Evolutionary conservation across 169 alveolate genomes (phyloP), one percentile per base, ranked within the genome.

Genomic region (Eimeria brunetti): DNA sequence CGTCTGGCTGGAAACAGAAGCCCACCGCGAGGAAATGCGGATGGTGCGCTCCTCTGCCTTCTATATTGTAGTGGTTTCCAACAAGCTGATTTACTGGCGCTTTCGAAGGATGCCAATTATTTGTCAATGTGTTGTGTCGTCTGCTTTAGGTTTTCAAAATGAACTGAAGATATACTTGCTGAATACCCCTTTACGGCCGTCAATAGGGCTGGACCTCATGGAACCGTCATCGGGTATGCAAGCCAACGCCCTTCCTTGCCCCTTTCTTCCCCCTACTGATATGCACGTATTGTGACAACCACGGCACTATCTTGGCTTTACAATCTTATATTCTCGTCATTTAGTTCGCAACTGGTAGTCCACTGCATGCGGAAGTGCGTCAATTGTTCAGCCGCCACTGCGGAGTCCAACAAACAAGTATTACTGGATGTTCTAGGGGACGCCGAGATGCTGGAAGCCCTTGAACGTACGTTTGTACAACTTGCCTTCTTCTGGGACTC

Each of bases 371-470:
- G 46, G 30, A 14, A 38, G 11, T 58, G 80, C 53, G 22, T 62
- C 51, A 24, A n/a, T 36, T 62, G 81, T 83, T 58, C 92, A 86
- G 92, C 24, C 49, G 92, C 92, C 53, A 86, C 92, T n/a, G 81
- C 81, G 67, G 51, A 60, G 44, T 60, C 92, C 44, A 86, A 86
- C 81, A 62, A 38, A 51, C 67, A 27, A 24, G 83, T 38, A 49
- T 36, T 86, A 86, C 27, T 41, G 60, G 81, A 41, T 11, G 38
- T 58, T 62, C 81, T 86, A 1, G 81, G 64, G 49, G 83, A 86
- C 64, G 41, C 16, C 4, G 67, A 86, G 27, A 44, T 86, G 80
- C 92, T 86, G 33, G 51, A n/a, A 60, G 80, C 83, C 16, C 51
- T 86, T 49, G 64, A 60, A 30, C n/a, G 92, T 86, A n/a, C 36